These are phyloP conservation scores for Mentha longifolia DNA, from an alignment of 257 asterid genomes.

Conservation along the genomic window DNA sequence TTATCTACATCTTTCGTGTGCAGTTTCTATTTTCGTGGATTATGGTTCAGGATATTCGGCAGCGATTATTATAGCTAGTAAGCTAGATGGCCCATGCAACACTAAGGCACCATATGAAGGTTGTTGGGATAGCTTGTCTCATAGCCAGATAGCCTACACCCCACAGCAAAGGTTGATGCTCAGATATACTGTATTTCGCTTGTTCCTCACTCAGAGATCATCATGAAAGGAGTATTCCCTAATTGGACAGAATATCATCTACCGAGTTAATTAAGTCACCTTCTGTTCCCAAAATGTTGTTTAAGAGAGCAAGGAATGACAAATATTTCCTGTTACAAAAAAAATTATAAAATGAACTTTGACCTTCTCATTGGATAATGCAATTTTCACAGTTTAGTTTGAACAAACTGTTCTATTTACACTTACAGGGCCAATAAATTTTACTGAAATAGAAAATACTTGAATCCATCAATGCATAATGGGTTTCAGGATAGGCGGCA, in stretches of 20 bases:
- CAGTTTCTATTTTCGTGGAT: background rate
- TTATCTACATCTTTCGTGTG: background rate
- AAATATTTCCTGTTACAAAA: background rate
- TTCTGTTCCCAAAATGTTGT: background rate
- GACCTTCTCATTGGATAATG: background rate
- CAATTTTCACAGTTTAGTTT: background rate
- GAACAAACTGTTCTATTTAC: background rate
- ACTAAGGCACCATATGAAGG: background rate
- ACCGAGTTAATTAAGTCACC: background rate
- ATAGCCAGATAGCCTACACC: background rate
- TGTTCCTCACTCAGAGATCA: background rate
- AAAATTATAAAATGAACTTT: background rate
- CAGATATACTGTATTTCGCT: background rate
- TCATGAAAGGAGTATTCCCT: background rate
- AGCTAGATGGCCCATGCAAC: background rate
- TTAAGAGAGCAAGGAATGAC: background rate
- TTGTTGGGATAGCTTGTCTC: background rate
- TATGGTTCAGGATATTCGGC: background rate
- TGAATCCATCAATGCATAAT: background rate
- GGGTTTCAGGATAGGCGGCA: background rate
- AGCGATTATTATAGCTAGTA: background rate
- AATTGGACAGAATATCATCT: constrained; percentile 2
- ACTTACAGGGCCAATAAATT: background rate
- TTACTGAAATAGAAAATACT: background rate
- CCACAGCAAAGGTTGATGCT: background rate